A percentile compares a stretch with the other conserved stretches of the same genome.
Conservation (phyloP, 345 rosid genomes). For the Arabidopsis suecica region DNA sequence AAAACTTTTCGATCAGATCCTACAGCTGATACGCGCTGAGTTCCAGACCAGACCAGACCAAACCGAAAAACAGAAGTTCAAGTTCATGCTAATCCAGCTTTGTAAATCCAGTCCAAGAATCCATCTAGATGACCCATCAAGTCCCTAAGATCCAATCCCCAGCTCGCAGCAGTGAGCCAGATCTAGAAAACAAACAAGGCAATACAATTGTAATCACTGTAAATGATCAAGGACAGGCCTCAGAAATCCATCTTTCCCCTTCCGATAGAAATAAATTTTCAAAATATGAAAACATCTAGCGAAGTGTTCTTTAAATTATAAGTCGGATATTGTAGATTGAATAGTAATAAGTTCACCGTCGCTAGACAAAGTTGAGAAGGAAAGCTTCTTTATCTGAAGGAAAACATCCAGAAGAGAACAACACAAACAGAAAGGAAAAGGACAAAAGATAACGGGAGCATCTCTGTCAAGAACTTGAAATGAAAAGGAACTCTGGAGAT, state of each 20-base stretch:
- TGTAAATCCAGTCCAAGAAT: constrained; percentile 44
- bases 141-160: constrained; percentile 79
- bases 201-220: constrained; percentile 51
- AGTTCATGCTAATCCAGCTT: constrained; percentile 53
- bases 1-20: constrained; percentile 35
- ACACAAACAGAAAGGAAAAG: neutral
- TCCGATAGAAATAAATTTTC: constrained; percentile 20
- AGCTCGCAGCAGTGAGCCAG: constrained; percentile 72
- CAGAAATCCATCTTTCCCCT: constrained; percentile 31
- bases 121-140: constrained; percentile 72
- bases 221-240: constrained; percentile 43
- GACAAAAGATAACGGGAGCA: neutral
- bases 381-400: constrained; percentile 12
- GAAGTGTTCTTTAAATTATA: neutral
- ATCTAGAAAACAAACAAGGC: constrained; percentile 87
- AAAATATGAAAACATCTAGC: neutral
- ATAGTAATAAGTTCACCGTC: neutral
- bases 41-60: constrained; percentile 35
- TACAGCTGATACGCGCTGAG: constrained; percentile 41
- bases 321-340: neutral
- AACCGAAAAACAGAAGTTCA: constrained; percentile 22
- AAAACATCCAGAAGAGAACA: neutral
- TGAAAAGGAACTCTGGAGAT: constrained; percentile 2
- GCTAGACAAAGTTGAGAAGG: constrained; percentile 1
- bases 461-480: constrained; percentile 3